Conservation (phyloP, 2,329 filamentous ascomycete species). For the Apiospora arundinis region DNA sequence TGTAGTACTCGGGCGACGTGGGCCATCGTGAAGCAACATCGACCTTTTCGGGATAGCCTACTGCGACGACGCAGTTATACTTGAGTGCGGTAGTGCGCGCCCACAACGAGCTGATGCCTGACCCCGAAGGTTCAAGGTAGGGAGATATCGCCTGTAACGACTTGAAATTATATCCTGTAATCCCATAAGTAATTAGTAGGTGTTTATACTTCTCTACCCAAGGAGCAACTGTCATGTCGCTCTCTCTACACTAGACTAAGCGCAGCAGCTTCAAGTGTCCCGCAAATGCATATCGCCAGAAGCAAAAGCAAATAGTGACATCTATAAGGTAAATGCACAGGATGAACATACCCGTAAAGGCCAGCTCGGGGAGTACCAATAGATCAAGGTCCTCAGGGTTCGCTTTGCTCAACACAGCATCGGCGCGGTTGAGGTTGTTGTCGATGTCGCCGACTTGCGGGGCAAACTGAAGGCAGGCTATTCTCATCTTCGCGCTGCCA, state of each 20-base stretch:
- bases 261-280: too few species aligned
- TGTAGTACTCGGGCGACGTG: conserved; percentile 48
- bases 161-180: conserved; percentile 83
- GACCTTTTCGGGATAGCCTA: conserved; percentile 77
- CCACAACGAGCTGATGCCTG: conserved; percentile 75
- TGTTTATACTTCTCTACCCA: too few species aligned
- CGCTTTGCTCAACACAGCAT: conserved; percentile 63
- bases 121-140: conserved; percentile 69
- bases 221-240: too few species aligned
- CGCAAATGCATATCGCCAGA: too few species aligned
- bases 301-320: too few species aligned
- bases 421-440: conserved; percentile 73
- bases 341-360: too few species aligned
- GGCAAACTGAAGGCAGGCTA: conserved; percentile 75
- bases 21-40: conserved; percentile 59
- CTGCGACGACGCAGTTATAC: conserved; percentile 70
- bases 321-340: too few species aligned
- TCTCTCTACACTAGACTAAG: too few species aligned
- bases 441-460: conserved; percentile 73
- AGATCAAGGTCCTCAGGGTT: conserved; percentile 66
- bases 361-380: conserved; percentile 77
- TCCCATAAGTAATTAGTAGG: too few species aligned
- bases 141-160: conserved; percentile 71
- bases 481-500: too few species aligned
- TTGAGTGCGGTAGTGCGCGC: conserved; percentile 70